Evolutionary conservation across 805 yeast species (phyloP), one percentile per base, ranked within the genome.

Genomic region (Candida adriatica): DNA sequence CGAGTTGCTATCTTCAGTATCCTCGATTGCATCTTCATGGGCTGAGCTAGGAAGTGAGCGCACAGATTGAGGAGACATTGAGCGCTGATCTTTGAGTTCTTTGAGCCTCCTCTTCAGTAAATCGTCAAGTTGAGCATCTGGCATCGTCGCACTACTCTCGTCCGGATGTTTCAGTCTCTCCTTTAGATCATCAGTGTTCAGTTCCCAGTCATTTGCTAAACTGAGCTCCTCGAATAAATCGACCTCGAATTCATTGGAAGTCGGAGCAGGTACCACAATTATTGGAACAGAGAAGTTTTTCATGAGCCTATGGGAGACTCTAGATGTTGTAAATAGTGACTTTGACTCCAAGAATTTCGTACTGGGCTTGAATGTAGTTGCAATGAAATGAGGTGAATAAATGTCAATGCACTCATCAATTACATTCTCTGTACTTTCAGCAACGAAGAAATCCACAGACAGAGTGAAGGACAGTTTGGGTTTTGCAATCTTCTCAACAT

Each of bases 211-310:
- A 7, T 18, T 7, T 31, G 11, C 6, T 18, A 28, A 10, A 26
- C 48, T 48, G 24, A 62, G 28, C 7, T 56, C 50, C 11, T 53
- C 56, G 33, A 66, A 66, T 22, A 75, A 46, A 9, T 56, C 45
- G 4, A 41, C 37, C 46, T 76, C 82, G 54, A 70, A 77, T n/a
- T 54, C 41, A 26, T 61, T 60, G 73, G 74, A 65, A 34, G 75
- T 73, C 39, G 61, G 51, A 2, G 82, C 75, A 2, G 87, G 82
- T 0, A 74, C 79, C 29, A 79, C 69, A 16, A 79, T 64, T n/a
- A 75, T 70, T 0, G 88, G 87, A 11, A 78, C 66, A 4, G 78
- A 75, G 42, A 68, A 75, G 45, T 70, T 71, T 46, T 73, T 75
- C 18, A 79, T 80, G 27, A 79, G 59, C 29, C 83, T 58, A 48